Base-by-base conservation (phyloP, 306 rosid species). In the Carpinus viminea region DNA sequence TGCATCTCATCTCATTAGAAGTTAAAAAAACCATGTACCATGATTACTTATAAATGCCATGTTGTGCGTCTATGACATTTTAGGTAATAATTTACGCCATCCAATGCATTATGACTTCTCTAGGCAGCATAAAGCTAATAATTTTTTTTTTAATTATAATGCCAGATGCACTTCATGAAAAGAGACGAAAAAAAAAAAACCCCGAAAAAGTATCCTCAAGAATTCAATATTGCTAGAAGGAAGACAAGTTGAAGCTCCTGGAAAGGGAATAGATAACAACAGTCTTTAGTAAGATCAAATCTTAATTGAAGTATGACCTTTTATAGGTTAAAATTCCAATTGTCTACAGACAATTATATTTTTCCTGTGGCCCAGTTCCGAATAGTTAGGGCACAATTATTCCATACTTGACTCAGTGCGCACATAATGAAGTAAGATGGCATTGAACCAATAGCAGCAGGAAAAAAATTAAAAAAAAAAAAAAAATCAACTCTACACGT, bases 201-300 rank as follows among this genome's bases (percentile, higher is more conserved):
- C 26, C 26, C 26, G 1, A 17, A 61, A 12, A 0, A 24, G 7
- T 6, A 31, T 38, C 26, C 5, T 21, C 66, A 60, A 28, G 45
- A 62, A 62, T 31, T 12, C 43, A 31, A 31, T 31, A 34, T 16
- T 62, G 45, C 45, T 31, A 31, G 45, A 60, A 38, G 18, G 66
- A 62, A 62, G 69, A 20, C 45, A 34, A 62, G 69, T 62, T 62
- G 45, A 62, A 62, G 69, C 46, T 28, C n/a, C 45, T 31, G 20
- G 46, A 62, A 28, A 62, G 43, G 46, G 20, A 28, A 28, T 31
- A 62, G 69, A 31, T 62, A 31, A 16, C 5, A 62, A 62, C 31
- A 13, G 13, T 28, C 15, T 10, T 61, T 61, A 26, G 68, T 0
- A n/a, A 36, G 26, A 17, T 9, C 50, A 41, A 66, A 66, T 38